Conservation (phyloP, 345 rosid species). For the Boechera retrofracta region DNA sequence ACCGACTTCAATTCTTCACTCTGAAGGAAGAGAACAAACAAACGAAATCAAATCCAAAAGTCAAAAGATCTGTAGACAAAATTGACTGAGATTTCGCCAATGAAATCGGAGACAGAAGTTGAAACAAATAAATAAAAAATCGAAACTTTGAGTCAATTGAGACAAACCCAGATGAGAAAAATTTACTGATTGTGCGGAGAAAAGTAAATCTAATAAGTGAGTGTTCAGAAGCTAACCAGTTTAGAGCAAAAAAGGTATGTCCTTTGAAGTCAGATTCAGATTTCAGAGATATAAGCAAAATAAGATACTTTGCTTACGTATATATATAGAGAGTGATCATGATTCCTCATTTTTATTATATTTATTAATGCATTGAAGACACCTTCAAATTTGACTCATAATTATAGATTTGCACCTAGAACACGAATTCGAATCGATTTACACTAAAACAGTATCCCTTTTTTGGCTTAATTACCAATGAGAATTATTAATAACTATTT, state of each 20-base stretch:
- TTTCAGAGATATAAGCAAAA: constrained; percentile 14
- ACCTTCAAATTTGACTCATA: too few species aligned
- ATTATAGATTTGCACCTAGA: too few species aligned
- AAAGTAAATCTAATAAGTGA: constrained; percentile 19
- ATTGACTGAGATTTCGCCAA: constrained; percentile 19
- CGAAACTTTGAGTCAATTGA: constrained; percentile 18
- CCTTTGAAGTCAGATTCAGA: constrained; percentile 38
- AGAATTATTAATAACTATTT: too few species aligned
- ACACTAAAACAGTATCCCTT: too few species aligned
- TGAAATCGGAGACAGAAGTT: constrained; percentile 9
- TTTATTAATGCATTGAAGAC: too few species aligned
- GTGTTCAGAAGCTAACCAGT: constrained; percentile 25
- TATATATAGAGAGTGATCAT: constrained; percentile 25
- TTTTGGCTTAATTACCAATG: too few species aligned
- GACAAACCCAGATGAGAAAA: constrained; percentile 26
- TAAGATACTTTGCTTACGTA: constrained; percentile 7
- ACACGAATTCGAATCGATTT: too few species aligned
- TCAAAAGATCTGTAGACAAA: constrained; percentile 17
- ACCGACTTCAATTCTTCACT: background rate
- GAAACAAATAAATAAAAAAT: background rate
- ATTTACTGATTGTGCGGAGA: constrained; percentile 14
- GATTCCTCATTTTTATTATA: background rate
- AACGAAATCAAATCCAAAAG: background rate
- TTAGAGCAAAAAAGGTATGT: background rate
- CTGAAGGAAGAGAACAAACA: constrained; percentile 34